Evolutionary conservation across 1,284 basidiomycete species (phyloP).

Genomic region (Ustilago loliicola): DNA sequence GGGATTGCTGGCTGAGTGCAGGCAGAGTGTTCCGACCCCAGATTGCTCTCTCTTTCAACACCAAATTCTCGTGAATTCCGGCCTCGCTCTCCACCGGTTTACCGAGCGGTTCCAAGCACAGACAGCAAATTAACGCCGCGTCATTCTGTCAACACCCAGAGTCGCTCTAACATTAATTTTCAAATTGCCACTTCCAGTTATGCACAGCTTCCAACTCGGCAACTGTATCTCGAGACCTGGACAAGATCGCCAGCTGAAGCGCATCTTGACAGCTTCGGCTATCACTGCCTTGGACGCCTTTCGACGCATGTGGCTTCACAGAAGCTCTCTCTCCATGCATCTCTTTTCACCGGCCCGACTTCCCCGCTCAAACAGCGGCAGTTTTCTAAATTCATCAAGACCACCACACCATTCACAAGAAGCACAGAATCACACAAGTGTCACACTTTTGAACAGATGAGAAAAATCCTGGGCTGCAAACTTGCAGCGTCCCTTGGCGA

Average conservation of each 20-base stretch:
- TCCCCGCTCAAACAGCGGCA: neutral
- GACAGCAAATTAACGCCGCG: neutral
- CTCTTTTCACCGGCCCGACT: neutral
- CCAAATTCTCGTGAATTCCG: slow-evolving; percentile 5
- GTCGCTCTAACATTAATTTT: neutral
- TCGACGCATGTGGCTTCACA: slow-evolving; percentile 1
- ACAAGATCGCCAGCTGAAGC: neutral
- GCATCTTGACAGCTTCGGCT: neutral
- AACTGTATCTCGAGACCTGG: neutral
- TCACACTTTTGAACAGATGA: neutral
- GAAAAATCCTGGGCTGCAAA: slow-evolving; percentile 34
- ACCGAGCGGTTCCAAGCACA: neutral
- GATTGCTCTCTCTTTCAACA: slow-evolving; percentile 2
- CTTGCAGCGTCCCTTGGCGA: slow-evolving; percentile 41
- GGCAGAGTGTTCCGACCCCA: neutral
- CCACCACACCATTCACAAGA: neutral
- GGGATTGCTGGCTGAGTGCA: slow-evolving; percentile 1
- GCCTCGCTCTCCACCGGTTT: slow-evolving; percentile 6
- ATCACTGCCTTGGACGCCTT: neutral
- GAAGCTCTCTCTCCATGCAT: neutral
- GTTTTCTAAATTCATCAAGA: neutral
- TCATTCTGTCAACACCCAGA: neutral
- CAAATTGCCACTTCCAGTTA: slow-evolving; percentile 1
- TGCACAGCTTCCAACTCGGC: neutral
- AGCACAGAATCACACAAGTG: neutral